A percentile compares a stretch with the other conserved stretches of the same genome.
phyloP scores from a whole-genome alignment of 495 filamentous ascomycete genomes.

The Rhypophila decipiens region DNA sequence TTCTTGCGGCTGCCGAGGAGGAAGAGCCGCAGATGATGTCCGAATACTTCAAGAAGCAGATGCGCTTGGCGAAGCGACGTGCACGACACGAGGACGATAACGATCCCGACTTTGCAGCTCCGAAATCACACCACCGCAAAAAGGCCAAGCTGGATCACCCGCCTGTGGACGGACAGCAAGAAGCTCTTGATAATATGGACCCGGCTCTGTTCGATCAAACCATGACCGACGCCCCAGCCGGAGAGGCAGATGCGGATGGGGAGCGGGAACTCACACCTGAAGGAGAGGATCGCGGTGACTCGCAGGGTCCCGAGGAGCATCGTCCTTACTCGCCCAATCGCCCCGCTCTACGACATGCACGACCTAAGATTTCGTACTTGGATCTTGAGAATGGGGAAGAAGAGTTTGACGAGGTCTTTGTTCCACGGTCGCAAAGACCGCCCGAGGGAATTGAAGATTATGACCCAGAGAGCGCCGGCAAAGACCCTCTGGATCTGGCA shows the following conservation, averaged over 20 bases:
- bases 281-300: neutral
- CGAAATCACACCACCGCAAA: conserved; percentile 31
- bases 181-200: conserved; percentile 33
- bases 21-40: conserved; percentile 37
- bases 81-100: conserved; percentile 37
- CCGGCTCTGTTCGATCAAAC: conserved; percentile 27
- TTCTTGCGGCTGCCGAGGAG: conserved; percentile 27
- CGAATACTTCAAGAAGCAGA: conserved; percentile 42
- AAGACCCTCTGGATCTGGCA: conserved; percentile 35
- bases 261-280: conserved; percentile 1
- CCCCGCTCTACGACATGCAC: conserved; percentile 38
- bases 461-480: conserved; percentile 11
- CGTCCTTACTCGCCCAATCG: conserved; percentile 23
- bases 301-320: conserved; percentile 7
- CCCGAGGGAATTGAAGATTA: conserved; percentile 11
- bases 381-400: conserved; percentile 30
- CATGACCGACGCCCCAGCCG: conserved; percentile 11
- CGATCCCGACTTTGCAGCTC: conserved; percentile 40
- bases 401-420: conserved; percentile 30
- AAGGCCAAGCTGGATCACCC: conserved; percentile 19
- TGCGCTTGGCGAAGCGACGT: conserved; percentile 39
- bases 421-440: conserved; percentile 19
- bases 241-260: conserved; percentile 6
- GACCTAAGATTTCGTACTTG: conserved; percentile 35
- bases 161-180: conserved; percentile 15